Base-by-base conservation (phyloP, 1,139 yeast species). In the Yamadazyma diospyri region DNA sequence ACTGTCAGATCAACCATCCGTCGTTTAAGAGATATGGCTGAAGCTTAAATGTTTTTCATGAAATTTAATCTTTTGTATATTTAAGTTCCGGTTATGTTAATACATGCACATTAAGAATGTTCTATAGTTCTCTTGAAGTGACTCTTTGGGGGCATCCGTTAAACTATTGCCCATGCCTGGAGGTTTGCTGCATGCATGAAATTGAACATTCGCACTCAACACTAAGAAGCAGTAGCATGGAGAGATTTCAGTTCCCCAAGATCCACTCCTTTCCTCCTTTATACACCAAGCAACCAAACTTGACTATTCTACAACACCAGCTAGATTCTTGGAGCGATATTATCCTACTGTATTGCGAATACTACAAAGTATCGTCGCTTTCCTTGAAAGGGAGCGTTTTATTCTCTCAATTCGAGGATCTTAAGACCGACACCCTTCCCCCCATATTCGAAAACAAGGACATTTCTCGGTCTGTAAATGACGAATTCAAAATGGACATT, bases 1-100 rank as follows among this genome's bases (percentile, higher is more conserved):
- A 94, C 98, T 59, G 97, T 89, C 72, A 89, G 99, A 84, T 89
- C 98, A 53, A 92, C 98, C 72, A 92, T 94, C 78, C 92, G 98
- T 81, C 95, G 99, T 84, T 86, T 94, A 77, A 88, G 99, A 83
- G 99, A 94, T 69, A 72, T 94, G 80, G 97, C 95, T 76, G 98
- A 94, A 78, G 98, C 95, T 68, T 94, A 88, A 62, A 49, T 55
- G 29, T 23, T 50, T 32, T 30, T 37, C 27, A 39, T 34, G 31
- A 33, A 40, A 33, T 34, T 29, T 30, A 30, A 35, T 30, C 38
- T 32, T 32, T 39, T 44, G 47, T 44, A 44, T 43, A 43, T 43
- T 44, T 44, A 41, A 44, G 46, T 39, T 35, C 40, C 41, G 40
- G 43, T 40, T 35, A 35, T 41, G 38, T 37, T 32, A 33, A 36